Base-by-base conservation (phyloP, 345 rosid species). In the Toxicodendron radicans region DNA sequence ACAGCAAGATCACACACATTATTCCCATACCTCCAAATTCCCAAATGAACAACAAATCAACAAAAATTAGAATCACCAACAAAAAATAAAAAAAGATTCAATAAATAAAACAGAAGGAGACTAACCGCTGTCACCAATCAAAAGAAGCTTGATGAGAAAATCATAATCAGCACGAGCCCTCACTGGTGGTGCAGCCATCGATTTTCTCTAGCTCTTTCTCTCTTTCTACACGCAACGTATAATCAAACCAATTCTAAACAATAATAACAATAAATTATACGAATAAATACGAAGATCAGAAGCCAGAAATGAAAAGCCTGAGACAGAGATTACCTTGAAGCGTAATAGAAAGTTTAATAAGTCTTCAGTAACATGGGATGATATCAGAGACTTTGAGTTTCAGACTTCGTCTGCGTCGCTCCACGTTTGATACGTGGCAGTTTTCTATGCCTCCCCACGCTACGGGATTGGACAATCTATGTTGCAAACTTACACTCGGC, bases 151-250 rank as follows among this genome's bases (percentile, higher is more conserved):
- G 23, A 90, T 90, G 73, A 90, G 95, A 72, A 85, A 88, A 83
- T 90, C 95, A 69, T 90, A 88, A 76, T 90, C 95, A 51, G 95
- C 87, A 51, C 95, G 83, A 48, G 95, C 91, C 62, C 95, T 87
- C 60, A 84, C 87, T 48, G 92, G 95, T 61, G 95, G 90, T 74
- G 90, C 91, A 81, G 92, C 95, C 95, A 90, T 90, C 49, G 68
- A 66, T 73, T 72, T 79, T 70, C 72, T 51, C 27, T 72, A 21
- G 60, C 79, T 63, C 70, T 27, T 20, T 64, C 46, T 63, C 65
- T 10, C 56, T 65, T 11, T 73, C 83, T 64, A 68, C 78, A 73
- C 14, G 65, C 68, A 16, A 60, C 2, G 24, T 3, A 23, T 3
- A 12, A 10, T 23, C 1, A 51, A 64, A 9, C 49, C 8, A 49